Base-by-base conservation (phyloP, 2,329 filamentous ascomycete species). In the Neopestalotiopsis rosae region DNA sequence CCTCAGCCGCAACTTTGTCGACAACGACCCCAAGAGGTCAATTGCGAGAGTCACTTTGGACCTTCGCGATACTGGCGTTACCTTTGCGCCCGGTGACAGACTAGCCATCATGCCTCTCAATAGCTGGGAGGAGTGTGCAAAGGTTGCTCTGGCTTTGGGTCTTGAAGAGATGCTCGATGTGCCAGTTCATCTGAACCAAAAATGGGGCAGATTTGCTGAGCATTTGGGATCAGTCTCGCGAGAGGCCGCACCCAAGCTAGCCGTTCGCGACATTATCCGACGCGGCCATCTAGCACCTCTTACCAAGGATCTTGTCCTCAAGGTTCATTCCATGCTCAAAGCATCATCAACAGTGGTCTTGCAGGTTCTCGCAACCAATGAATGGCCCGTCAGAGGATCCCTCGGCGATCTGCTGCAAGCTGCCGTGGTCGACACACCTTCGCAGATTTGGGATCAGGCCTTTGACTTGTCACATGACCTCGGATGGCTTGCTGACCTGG, bases 71-170 rank as follows among this genome's bases (percentile, higher is more conserved):
- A 87, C 85, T 0, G 86, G 86, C 0, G 84, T 88, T 59, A 87
- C 86, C 0, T 88, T 87, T 67, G 80, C 83, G 63, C 85, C 86
- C 0, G 86, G 86, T 0, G 86, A 88, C 66, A 81, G 85, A 5
- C 79, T 88, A 5, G 85, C 86, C 0, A 78, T 88, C 2, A 88
- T 88, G 86, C 85, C 86, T 0, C 80, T 88, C 17, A 88, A 88
- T 68, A 82, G 79, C 67, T 88, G 85, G 86, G 81, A 83, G 9
- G 86, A 88, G 72, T 87, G 84, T 65, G 85, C 85, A 20, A 88
- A 88, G 71, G 83, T 88, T 10, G 85, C 84, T 2, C 82, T 85
- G 0, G 85, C 85, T 0, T 78, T 88, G 1, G 86, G 86, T 0
- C 77, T 88, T 0, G 85, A 85, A 40, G 75, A 80, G 2, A 81